Percentiles rank a stretch among this genome's conserved stretches.
These are phyloP conservation scores for Debaryomyces robertsiae DNA, from an alignment of 1,139 yeast genomes.

Conservation along the genomic window DNA sequence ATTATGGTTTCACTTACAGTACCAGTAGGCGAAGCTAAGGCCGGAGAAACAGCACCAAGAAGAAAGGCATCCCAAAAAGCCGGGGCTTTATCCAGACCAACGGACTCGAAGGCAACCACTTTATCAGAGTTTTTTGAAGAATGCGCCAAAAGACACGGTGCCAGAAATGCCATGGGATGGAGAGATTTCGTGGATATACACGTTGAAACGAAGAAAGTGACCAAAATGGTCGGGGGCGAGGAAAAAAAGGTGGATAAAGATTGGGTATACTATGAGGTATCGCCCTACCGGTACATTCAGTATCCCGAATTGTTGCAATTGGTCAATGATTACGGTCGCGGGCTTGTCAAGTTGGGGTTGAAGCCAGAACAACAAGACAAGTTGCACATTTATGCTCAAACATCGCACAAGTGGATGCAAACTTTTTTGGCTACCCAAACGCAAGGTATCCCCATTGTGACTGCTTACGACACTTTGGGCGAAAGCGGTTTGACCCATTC, in stretches of 20 bases:
- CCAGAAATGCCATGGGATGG: conserved; percentile 69
- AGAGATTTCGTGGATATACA: conserved; percentile 76
- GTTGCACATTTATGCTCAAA: conserved; percentile 81
- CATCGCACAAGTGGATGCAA: conserved; percentile 90
- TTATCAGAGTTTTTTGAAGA: conserved; percentile 71
- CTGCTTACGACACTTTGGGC: conserved; percentile 97
- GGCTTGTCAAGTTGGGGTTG: conserved; percentile 75
- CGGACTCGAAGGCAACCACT: conserved; percentile 61
- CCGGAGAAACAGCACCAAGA: conserved; percentile 92
- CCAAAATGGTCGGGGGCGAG: conserved; percentile 78
- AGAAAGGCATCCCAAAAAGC: conserved; percentile 66
- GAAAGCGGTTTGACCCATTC: conserved; percentile 90
- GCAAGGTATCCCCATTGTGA: conserved; percentile 83
- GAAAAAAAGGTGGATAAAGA: conserved; percentile 72
- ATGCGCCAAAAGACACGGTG: conserved; percentile 59
- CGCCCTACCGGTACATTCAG: conserved; percentile 67
- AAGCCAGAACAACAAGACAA: conserved; percentile 61
- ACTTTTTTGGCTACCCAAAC: conserved; percentile 75
- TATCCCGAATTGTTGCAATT: conserved; percentile 57
- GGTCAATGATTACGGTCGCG: conserved; percentile 66
- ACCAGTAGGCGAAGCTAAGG: conserved; percentile 77
- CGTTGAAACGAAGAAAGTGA: conserved; percentile 72
- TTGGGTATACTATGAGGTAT: conserved; percentile 84
- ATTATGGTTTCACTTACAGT: conserved; percentile 49
- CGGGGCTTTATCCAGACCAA: conserved; percentile 58